Evolutionary conservation across 2,329 filamentous ascomycete species (phyloP), one percentile per base, ranked within the genome.

Genomic region (Rhynchosporium secalis): DNA sequence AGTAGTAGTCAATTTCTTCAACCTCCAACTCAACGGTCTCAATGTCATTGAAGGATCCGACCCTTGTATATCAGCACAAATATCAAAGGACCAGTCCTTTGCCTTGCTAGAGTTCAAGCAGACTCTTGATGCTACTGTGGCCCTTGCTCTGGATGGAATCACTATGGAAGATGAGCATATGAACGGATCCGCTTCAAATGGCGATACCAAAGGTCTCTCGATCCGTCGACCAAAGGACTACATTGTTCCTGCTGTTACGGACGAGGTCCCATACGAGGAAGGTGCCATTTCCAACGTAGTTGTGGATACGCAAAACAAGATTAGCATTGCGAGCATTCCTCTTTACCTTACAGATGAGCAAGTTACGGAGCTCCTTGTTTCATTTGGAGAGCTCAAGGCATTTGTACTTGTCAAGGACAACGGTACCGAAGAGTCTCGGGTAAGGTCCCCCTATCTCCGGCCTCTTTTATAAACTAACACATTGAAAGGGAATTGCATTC

Each of bases 151-250:
- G 59, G 92, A 98, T 70, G 93, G 94, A 36, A 92, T 95, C 64
- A 83, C 85, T 8, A 97, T 98, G 90, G 89, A 91, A 65, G 86
- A 90, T 58, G 86, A 89, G 68, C 77, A 80, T 59, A 80, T 78
- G 71, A 83, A 81, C 62, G 82, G 81, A 36, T 84, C 86, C 36
- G 75, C 78, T 10, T 79, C 79, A 3, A 79, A 80, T 68, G 80
- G 78, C 28, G 77, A 77, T 57, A 70, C 75, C 1, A 74, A 78
- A 52, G 89, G 89, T 6, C 81, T 98, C 45, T 82, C 86, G 41
- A 92, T 98, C 69, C 87, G 87, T 66, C 86, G 95, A 51, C 96
- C 96, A 47, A 97, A 96, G 78, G 95, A 99, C 76, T 99, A 98
- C 76, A 96, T 98, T 70, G 92, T 96, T 58, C 94, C 94, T 9